Base-by-base conservation (phyloP, 331 rosid genomes). In the Cydonia oblonga region DNA sequence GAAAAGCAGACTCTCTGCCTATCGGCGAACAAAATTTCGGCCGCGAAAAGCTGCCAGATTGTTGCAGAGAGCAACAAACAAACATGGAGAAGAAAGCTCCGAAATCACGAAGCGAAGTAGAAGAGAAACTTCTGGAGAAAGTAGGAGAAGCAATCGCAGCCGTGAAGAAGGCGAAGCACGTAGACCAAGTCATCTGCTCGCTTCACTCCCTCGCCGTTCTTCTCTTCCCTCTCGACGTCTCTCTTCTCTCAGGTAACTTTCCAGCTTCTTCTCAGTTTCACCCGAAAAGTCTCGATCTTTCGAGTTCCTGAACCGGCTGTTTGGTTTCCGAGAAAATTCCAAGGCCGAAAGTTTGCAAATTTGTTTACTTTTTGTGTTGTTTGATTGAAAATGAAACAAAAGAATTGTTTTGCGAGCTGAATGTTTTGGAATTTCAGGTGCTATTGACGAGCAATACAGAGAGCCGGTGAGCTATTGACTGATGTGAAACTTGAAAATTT, bases 211-310 rank as follows among this genome's bases (percentile, higher is more conserved):
- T 93, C 70, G 96, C 89, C 28, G 6, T 81, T 16, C 86, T 82
- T 78, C 90, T 91, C 76, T 93, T 89, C 75, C 96, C 96, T 61
- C 54, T 85, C 19, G 88, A 91, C 52, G 18, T 90, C n/a, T 86
- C 92, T 52, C 85, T 81, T 49, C 70, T 89, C 80, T 64, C 87
- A 83, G 98, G 97, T 92, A 74, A 16, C 46, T 6, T n/a, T 51
- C 20, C 49, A 26, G 18, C 35, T 26, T 73, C 30, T n/a, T 51
- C n/a, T n/a, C n/a, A n/a, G 4, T 2, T 20, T 77, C 62, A n/a
- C 12, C 6, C 7, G 46, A 12, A 40, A 40, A 53, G 19, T 44
- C 53, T 30, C 9, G 35, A 35, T 63, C 6, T 71, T 64, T 6
- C 19, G 62, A 35, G 53, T 19, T 28, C 42, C 13, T 5, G 58